Base-by-base conservation (phyloP, 257 asterid species). In the Echium plantagineum region DNA sequence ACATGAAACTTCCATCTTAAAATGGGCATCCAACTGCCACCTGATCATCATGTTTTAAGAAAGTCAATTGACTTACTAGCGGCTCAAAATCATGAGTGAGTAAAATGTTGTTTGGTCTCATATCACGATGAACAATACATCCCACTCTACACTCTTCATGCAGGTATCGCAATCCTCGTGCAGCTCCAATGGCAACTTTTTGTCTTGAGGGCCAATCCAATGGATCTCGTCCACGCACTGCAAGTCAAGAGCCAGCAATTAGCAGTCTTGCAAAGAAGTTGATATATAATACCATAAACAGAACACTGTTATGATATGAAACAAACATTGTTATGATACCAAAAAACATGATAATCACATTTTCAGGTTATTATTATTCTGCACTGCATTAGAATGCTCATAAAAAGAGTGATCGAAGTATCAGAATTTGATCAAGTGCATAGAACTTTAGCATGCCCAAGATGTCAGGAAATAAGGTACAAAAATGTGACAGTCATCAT, bases 101-200 rank as follows among this genome's bases (percentile, higher is more conserved):
- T 75, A 90, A 95, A 75, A 90, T 87, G 83, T 87, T 90, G 71
- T 83, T 90, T 13, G 98, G 96, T 53, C 96, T 49, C 91, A 90
- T 65, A 60, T 87, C 98, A 31, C 95, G 96, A 69, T 90, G 96
- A 64, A 90, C 88, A 68, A 87, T 87, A 61, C 95, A 83, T 51
- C 98, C 96, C 6, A 90, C 91, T 81, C 98, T 78, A 72, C 96
- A 90, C 72, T 90, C 98, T 80, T 90, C 95, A 7, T 90, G 96
- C 30, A 90, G 96, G 74, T 85, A 90, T 60, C 96, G 81, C 81
- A 90, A 67, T 66, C 96, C 95, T 60, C 96, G 80, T 56, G 96
- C 90, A 66, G 96, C 98, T 67, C 98, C 98, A 26, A 78, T 70
- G 2, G 94, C 91, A 60, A 90, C 78, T 62, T 83, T 87, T 46